Evolutionary conservation across 1,284 basidiomycete species (phyloP).

Genomic region (Singerocomus inundabilis): DNA sequence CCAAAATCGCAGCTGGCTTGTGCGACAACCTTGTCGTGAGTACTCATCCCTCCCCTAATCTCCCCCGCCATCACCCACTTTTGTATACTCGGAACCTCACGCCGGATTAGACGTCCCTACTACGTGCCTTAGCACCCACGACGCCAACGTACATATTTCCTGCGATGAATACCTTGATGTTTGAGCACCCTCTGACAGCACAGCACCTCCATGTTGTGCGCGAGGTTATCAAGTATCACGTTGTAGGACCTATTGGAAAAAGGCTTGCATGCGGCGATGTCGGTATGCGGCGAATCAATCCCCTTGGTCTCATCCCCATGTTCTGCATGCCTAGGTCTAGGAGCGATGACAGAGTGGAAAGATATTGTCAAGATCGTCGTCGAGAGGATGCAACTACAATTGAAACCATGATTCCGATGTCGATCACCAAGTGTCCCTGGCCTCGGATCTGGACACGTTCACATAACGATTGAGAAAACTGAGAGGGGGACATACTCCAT

Average conservation of each 20-base stretch:
- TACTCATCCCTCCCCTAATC: constrained; percentile 3
- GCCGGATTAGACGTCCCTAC: constrained; percentile 74
- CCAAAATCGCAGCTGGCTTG: constrained; percentile 85
- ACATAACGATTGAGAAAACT: not conserved
- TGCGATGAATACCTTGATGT: constrained; percentile 99
- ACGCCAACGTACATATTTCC: constrained; percentile 91
- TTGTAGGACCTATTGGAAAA: constrained; percentile 87
- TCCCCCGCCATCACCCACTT: not conserved
- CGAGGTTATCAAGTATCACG: constrained; percentile 75
- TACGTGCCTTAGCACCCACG: constrained; percentile 80
- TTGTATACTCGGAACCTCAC: not conserved
- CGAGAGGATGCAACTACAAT: constrained; percentile 47
- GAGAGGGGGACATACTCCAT: not conserved
- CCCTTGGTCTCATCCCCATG: not conserved
- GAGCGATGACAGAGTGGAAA: constrained; percentile 92
- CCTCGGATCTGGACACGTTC: not conserved
- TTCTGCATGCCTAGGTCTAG: constrained; percentile 58
- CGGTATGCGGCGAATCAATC: constrained; percentile 48
- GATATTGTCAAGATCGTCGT: constrained; percentile 75
- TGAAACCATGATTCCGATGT: constrained; percentile 5
- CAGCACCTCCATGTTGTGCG: constrained; percentile 73
- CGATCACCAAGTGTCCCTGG: not conserved
- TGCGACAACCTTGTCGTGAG: constrained; percentile 90
- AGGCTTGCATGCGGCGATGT: constrained; percentile 89
- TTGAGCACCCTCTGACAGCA: constrained; percentile 88